Evolutionary conservation across 441 rosid genomes (phyloP), one percentile per base, ranked within the genome.

Genomic region (Manihot esculenta): DNA sequence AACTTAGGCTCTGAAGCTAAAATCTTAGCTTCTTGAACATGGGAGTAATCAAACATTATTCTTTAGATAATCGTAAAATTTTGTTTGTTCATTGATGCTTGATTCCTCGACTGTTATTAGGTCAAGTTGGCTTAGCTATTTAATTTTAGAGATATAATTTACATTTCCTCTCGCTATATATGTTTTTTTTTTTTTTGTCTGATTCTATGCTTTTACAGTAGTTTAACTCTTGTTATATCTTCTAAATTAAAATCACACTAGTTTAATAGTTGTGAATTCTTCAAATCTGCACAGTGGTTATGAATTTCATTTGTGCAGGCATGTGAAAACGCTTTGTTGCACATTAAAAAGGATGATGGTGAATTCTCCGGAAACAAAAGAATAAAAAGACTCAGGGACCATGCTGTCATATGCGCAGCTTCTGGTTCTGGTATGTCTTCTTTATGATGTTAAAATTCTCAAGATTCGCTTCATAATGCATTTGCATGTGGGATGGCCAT

Each of bases 371-470:
- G 75, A 47, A 38, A 42, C 13, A 51, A 78, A 65, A 75, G 57
- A 62, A 73, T 79, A 69, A 77, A 71, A 81, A 85, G 74, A 61
- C 83, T 89, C 42, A 77, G 79, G 78, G 84, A 83, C 70, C 66
- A 56, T 71, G 89, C 87, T 41, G 75, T 80, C 64, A 66, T 62
- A 50, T 74, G 66, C 55, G 71, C 83, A 69, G 77, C 85, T 72
- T 78, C 90, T 47, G 66, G 67, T 41, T 87, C 95, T 50, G 88
- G 97, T 89, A 83, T 42, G 71, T 64, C 65, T 62, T 21, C 33
- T 48, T 1, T 53, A 17, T 33, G n/a, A 20, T 18, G 7, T 27
- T 11, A 15, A 23, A n/a, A n/a, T 24, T 15, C 64, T 35, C 24
- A 53, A 30, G n/a, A 20, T 26, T 44, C 41, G 42, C n/a, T 9